Base-by-base conservation (phyloP, 2,329 filamentous ascomycete species). In the Penicillium italicum region DNA sequence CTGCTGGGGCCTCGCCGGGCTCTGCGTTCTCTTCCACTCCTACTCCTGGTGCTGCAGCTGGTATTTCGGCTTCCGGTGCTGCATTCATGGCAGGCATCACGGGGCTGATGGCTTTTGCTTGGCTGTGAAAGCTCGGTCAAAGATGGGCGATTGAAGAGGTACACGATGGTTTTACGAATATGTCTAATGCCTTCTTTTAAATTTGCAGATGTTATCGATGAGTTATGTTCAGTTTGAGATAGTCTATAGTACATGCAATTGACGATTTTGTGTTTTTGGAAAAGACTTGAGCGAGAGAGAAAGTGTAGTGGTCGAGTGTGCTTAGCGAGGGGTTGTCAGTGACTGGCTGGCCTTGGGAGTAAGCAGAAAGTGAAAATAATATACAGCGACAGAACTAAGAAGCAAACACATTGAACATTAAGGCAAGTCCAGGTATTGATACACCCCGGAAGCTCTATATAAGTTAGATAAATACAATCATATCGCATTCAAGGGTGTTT, bases 71-170 rank as follows among this genome's bases (percentile, higher is more conserved):
- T 6, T 61, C 62, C 16, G 55, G 59, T 22, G 51, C 58, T 48
- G 59, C 57, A 18, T 58, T 53, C n/a, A 38, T 66, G 51, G 64
- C 60, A 9, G 67, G 60, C 36, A 40, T 67, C 9, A 49, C 62
- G 18, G 67, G 67, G 5, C 53, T 69, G 48, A 60, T 64, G 20
- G 56, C 62, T 24, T 46, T 70, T 51, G 67, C 60, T 48, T 69
- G 59, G 65, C 53, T 69, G 53, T 69, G 42, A 60, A 59, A n/a
- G 11, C 18, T 38, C 4, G 24, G 10, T 5, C 33, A 14, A 18
- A 22, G n/a, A 12, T 24, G 22, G 43, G 42, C 22, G 22, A 53
- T 18, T 12, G 37, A 37, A 37, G 20, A 44, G 24, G 14, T 47
- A 20, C 8, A 30, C 14, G 20, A 34, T 18, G 26, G 28, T 37